Evolutionary conservation across 169 alveolate genomes (phyloP).

Genomic region (Babesia divergens): DNA sequence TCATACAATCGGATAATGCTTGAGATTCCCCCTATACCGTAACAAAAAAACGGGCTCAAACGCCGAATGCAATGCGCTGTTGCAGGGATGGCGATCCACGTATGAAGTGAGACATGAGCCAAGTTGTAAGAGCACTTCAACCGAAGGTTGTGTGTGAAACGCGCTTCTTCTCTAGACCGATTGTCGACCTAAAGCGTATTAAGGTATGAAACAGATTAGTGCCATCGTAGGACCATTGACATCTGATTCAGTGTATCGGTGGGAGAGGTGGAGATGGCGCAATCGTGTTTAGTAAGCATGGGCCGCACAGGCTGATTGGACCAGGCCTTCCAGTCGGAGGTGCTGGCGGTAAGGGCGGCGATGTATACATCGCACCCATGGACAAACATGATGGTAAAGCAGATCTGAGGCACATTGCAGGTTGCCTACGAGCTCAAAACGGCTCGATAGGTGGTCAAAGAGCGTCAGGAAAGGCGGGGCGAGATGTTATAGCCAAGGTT

Average conservation of each 20-base stretch:
- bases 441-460: constrained; percentile 35
- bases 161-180: constrained; percentile 32
- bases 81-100: background rate
- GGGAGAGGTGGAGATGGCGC: constrained; percentile 67
- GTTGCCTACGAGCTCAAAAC: constrained; percentile 23
- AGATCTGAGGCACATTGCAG: constrained; percentile 48
- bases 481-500: constrained; percentile 33
- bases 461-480: constrained; percentile 49
- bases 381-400: constrained; percentile 9
- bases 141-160: background rate
- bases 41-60: too few species aligned
- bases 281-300: constrained; percentile 47
- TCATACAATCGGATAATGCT: too few species aligned
- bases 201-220: constrained; percentile 22
- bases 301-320: constrained; percentile 57
- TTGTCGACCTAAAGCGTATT: constrained; percentile 53
- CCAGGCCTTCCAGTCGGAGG: constrained; percentile 69
- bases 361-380: constrained; percentile 38
- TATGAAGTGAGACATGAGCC: constrained; percentile 12
- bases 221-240: background rate
- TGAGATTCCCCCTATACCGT: too few species aligned
- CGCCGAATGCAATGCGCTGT: too few species aligned
- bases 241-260: constrained; percentile 31
- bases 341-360: constrained; percentile 63
- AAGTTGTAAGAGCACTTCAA: background rate